Conservation (phyloP, 345 rosid genomes). For the Hibiscus trionum region DNA sequence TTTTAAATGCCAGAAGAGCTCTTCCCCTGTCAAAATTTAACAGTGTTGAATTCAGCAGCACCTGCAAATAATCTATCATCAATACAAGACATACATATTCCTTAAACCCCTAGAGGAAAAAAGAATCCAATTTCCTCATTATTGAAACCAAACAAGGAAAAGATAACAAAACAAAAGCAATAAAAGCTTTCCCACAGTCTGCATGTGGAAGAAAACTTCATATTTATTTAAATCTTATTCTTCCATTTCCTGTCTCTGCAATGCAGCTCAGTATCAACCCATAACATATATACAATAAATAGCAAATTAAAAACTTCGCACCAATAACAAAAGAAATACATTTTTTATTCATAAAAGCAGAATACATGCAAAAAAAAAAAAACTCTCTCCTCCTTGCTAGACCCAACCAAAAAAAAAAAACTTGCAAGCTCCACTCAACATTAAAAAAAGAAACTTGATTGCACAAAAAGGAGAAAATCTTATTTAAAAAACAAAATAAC, state of each 20-base stretch:
- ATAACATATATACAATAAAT: not conserved
- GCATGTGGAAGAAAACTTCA: not conserved
- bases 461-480: not conserved
- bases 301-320: not conserved
- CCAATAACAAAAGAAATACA: not conserved
- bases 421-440: not conserved
- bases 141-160: not conserved
- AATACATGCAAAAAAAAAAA: not conserved
- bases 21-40: conserved; percentile 20
- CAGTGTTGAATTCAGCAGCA: conserved; percentile 4
- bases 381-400: not conserved
- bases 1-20: conserved; percentile 12
- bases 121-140: no score
- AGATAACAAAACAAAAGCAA: not conserved
- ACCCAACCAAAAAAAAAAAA: not conserved
- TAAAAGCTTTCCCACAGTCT: not conserved
- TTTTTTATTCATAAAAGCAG: not conserved
- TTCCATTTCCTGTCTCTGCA: conserved; percentile 3
- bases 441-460: not conserved
- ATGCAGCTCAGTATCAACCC: conserved; percentile 2
- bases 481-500: not conserved
- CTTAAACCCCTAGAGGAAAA: not conserved
- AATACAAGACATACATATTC: not conserved
- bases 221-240: not conserved
- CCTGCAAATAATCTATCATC: not conserved